A percentile compares a stretch with the other conserved stretches of the same genome.
These are phyloP conservation scores for Haplographium delicatum DNA, from an alignment of 495 filamentous ascomycete species.

Conservation along the genomic window DNA sequence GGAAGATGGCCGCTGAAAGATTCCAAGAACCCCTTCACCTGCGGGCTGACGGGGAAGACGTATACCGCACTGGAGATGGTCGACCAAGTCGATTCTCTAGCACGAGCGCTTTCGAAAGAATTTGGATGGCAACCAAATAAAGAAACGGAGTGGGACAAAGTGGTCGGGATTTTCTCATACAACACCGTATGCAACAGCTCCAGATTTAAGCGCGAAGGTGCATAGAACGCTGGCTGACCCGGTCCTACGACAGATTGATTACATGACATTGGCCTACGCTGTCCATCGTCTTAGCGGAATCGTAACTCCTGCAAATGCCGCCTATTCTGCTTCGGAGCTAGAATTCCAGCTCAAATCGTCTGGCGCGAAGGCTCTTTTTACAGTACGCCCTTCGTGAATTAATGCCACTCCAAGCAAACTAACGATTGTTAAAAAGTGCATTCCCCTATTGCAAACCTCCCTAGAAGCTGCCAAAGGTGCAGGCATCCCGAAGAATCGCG, in stretches of 20 bases:
- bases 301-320: conserved; percentile 75
- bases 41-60: conserved; percentile 67
- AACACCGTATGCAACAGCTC: conserved; percentile 60
- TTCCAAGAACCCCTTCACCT: conserved; percentile 73
- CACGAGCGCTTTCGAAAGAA: conserved; percentile 64
- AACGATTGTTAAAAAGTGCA: conserved; percentile 37
- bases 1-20: conserved; percentile 59
- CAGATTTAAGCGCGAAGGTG: background rate
- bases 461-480: conserved; percentile 61
- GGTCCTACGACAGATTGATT: conserved; percentile 62
- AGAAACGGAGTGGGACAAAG: conserved; percentile 83
- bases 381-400: conserved; percentile 31
- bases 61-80: conserved; percentile 63
- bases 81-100: conserved; percentile 63
- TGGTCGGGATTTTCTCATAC: conserved; percentile 67
- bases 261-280: conserved; percentile 68
- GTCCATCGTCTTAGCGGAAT: conserved; percentile 73
- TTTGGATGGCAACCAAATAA: conserved; percentile 69
- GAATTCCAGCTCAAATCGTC: conserved; percentile 76
- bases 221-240: background rate
- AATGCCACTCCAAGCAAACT: background rate
- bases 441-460: conserved; percentile 64
- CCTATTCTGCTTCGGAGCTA: conserved; percentile 70
- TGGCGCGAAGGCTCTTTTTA: conserved; percentile 70
- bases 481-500: conserved; percentile 62